Percentiles rank a stretch among this genome's conserved stretches.
Evolutionary conservation across 2,329 filamentous ascomycete species (phyloP).

Genomic region (Cladophialophora chaetospira): DNA sequence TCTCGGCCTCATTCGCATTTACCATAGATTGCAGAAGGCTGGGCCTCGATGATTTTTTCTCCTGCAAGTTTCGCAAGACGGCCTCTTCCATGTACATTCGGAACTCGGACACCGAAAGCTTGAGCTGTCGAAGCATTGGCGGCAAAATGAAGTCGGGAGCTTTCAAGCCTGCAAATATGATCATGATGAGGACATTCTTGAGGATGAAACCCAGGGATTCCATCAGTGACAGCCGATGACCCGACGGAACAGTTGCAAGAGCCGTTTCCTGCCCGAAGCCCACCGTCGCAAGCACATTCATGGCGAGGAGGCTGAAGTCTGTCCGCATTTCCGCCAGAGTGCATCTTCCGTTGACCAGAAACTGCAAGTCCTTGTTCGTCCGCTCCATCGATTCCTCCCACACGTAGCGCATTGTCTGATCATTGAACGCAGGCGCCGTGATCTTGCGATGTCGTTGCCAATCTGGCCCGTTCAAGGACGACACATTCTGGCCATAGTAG

Average conservation of each 20-base stretch:
- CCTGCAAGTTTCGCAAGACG: conserved; percentile 1
- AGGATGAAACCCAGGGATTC: conserved; percentile 31
- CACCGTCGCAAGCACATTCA: conserved; percentile 29
- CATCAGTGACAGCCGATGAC: conserved; percentile 11
- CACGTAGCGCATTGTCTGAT: conserved; percentile 44
- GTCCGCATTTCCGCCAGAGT: not conserved
- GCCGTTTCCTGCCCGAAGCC: conserved; percentile 26
- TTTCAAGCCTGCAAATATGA: conserved; percentile 21
- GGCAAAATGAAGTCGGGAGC: conserved; percentile 37
- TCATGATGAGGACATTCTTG: conserved; percentile 25
- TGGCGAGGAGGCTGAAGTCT: conserved; percentile 21
- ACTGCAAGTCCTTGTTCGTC: conserved; percentile 17
- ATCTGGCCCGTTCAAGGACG: conserved; percentile 33
- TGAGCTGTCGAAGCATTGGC: conserved; percentile 31
- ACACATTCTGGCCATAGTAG: conserved; percentile 39
- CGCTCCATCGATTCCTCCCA: conserved; percentile 38
- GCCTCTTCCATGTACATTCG: conserved; percentile 35
- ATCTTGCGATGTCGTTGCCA: conserved; percentile 46
- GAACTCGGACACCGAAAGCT: conserved; percentile 31
- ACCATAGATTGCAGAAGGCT: conserved; percentile 8
- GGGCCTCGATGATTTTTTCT: not conserved
- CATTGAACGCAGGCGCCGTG: conserved; percentile 47
- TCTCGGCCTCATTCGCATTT: conserved; percentile 18
- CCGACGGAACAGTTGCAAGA: not conserved
- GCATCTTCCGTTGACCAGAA: not conserved